phyloP scores from a whole-genome alignment of 257 asterid genomes.

The Nicotiana paniculata region DNA sequence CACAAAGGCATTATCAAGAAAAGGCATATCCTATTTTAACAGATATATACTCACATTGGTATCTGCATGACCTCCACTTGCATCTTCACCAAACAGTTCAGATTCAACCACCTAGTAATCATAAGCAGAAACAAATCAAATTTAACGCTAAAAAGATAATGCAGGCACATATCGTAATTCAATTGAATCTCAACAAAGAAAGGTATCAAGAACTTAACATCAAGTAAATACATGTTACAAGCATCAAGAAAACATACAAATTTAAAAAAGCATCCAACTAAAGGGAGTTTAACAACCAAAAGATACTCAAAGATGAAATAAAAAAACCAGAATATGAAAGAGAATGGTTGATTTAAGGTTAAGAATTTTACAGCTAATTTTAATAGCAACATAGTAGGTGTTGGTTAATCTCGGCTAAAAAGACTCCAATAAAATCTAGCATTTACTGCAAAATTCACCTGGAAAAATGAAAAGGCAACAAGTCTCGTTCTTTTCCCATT shows the following conservation, averaged over 20 bases:
- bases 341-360: background rate
- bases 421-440: too few species aligned
- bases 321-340: background rate
- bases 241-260: too few species aligned
- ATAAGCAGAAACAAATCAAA: too few species aligned
- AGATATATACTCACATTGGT: slow-evolving; percentile 44
- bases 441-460: background rate
- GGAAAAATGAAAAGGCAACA: background rate
- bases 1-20: too few species aligned
- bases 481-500: background rate
- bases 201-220: too few species aligned
- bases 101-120: slow-evolving; percentile 57
- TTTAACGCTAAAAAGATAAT: too few species aligned
- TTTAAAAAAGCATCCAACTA: background rate
- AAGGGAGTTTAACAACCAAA: background rate
- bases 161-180: too few species aligned
- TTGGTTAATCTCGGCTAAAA: too few species aligned
- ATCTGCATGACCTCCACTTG: slow-evolving; percentile 65
- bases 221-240: too few species aligned
- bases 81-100: slow-evolving; percentile 68
- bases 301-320: background rate
- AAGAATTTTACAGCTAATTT: background rate
- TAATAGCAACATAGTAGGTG: background rate
- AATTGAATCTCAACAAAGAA: background rate
- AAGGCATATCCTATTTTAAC: background rate